Conservation (phyloP, 108 stramenopile genomes). For the Skeletonema marinoi region DNA sequence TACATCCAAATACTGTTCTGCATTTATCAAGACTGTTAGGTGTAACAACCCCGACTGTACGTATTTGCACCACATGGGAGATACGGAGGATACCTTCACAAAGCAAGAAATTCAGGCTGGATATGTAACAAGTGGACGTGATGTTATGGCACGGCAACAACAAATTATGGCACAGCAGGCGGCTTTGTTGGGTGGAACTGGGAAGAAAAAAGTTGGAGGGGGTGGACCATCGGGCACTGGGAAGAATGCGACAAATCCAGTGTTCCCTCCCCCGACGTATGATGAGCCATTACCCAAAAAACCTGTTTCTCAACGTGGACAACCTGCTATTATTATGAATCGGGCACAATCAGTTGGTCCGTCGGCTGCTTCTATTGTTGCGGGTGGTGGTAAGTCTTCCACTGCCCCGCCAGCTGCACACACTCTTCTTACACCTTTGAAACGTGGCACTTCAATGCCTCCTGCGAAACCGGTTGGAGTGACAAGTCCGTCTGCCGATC, state of each 20-base stretch:
- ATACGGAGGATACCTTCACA: constrained; percentile 92
- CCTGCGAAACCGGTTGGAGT: constrained; percentile 36
- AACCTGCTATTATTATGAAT: constrained; percentile 21
- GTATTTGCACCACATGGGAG: constrained; percentile 96
- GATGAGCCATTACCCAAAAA: constrained; percentile 75
- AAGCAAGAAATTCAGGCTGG: constrained; percentile 95
- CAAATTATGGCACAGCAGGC: constrained; percentile 79
- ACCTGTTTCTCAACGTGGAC: constrained; percentile 30
- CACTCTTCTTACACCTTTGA: constrained; percentile 78
- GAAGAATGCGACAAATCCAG: constrained; percentile 62
- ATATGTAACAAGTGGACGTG: constrained; percentile 88
- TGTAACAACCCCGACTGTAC: constrained; percentile 99
- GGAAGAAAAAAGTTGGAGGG: constrained; percentile 71
- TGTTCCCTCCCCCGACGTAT: constrained; percentile 85
- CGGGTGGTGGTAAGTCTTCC: constrained; percentile 48
- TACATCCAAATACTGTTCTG: constrained; percentile 98
- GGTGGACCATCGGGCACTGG: constrained; percentile 89
- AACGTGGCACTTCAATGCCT: constrained; percentile 45
- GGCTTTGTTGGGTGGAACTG: constrained; percentile 48
- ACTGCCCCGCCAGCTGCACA: constrained; percentile 55
- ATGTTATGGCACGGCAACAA: constrained; percentile 84
- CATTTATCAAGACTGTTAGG: constrained; percentile 94
- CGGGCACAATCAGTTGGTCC: constrained; percentile 16
- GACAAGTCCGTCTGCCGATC: constrained; percentile 38
- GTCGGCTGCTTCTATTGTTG: constrained; percentile 81